A percentile compares a stretch with the other conserved stretches of the same genome.
Evolutionary conservation across 257 asterid species (phyloP).

Genomic region (Przewalskia tangutica): DNA sequence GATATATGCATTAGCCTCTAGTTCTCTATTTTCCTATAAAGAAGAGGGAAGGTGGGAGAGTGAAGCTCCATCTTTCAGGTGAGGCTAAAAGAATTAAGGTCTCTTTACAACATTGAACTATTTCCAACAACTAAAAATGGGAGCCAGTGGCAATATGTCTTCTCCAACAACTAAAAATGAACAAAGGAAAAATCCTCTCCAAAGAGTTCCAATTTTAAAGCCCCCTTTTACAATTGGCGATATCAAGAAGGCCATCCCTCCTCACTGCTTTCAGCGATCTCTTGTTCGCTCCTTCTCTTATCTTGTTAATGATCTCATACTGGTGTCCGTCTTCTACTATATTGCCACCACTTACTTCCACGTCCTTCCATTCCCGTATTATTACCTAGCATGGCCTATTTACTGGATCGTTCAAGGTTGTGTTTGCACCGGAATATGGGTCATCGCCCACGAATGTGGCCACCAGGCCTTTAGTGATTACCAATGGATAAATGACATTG

Average conservation of each 20-base stretch:
- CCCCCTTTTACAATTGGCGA: constrained; percentile 39
- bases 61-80: too few relatives aligned
- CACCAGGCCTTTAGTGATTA: constrained; percentile 5
- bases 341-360: constrained; percentile 32
- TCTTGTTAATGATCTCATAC: not conserved
- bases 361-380: constrained; percentile 18
- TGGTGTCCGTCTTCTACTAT: constrained; percentile 26
- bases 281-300: constrained; percentile 24
- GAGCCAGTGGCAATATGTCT: constrained; percentile 57
- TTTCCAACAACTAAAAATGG: constrained; percentile 30
- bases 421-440: constrained; percentile 51
- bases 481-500: not conserved
- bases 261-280: constrained; percentile 43
- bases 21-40: too few relatives aligned
- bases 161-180: constrained; percentile 11
- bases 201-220: constrained; percentile 23
- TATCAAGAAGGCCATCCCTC: constrained; percentile 15
- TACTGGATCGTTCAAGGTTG: constrained; percentile 49
- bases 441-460: too few relatives aligned
- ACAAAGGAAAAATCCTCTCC: constrained; percentile 12
- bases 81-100: too few relatives aligned
- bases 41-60: too few relatives aligned
- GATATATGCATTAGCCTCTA: too few relatives aligned
- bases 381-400: constrained; percentile 30
- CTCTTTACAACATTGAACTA: too few relatives aligned